A percentile compares a stretch with the other conserved stretches of the same genome.
Conservation (phyloP, 352 stramenopile species). For the Phytophthora agathidicida region DNA sequence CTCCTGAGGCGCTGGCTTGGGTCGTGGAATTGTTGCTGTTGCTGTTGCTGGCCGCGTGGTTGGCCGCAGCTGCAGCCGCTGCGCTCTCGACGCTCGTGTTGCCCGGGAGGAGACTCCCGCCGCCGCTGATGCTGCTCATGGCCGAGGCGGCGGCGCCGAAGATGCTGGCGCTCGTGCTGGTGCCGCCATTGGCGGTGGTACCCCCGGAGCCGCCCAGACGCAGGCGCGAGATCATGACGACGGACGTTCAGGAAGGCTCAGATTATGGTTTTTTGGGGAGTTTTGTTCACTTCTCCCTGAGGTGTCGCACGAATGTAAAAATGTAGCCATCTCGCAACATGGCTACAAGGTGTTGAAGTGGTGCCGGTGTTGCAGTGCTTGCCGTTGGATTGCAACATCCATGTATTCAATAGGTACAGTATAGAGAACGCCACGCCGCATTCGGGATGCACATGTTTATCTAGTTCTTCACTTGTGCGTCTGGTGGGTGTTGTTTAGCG, state of each 20-base stretch:
- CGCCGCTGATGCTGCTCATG: slow-evolving; percentile 57
- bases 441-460: background rate
- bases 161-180: slow-evolving; percentile 65
- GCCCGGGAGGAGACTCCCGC: slow-evolving; percentile 47
- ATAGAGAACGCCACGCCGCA: slow-evolving; percentile 4
- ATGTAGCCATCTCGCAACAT: slow-evolving; percentile 12
- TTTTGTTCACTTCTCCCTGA: slow-evolving; percentile 11
- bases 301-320: slow-evolving; percentile 19
- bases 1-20: no score
- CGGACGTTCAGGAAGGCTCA: background rate
- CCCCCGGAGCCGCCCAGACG: slow-evolving; percentile 50
- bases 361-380: slow-evolving; percentile 9
- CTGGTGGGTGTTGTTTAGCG: slow-evolving; percentile 15
- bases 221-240: slow-evolving; percentile 72
- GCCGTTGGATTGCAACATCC: background rate
- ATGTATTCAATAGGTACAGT: slow-evolving; percentile 26
- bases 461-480: slow-evolving; percentile 16
- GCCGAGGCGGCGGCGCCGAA: slow-evolving; percentile 57
- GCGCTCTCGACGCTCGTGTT: slow-evolving; percentile 51
- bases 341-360: slow-evolving; percentile 18
- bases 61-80: slow-evolving; percentile 42
- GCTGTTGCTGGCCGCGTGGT: slow-evolving; percentile 37
- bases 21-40: no score
- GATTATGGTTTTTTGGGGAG: slow-evolving; percentile 15
- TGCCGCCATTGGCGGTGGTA: slow-evolving; percentile 38